Evolutionary conservation across 495 filamentous ascomycete genomes (phyloP), one percentile per base, ranked within the genome.

Genomic region (Penicillium crystallinum): DNA sequence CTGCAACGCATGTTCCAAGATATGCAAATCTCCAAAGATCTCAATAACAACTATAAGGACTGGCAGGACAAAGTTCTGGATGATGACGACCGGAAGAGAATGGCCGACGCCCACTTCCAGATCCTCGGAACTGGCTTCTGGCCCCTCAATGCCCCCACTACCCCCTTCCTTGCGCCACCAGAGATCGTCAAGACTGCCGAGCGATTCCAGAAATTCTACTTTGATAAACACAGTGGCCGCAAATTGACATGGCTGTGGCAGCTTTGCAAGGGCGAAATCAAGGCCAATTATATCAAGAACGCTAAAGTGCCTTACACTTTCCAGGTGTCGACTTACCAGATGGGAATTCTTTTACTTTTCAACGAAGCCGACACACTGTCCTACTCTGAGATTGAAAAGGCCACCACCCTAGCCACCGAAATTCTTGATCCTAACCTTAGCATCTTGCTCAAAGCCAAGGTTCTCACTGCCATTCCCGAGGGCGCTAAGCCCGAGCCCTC

Each of bases 1-100:
- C 77, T 99, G 42, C 93, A 97, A 74, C 91, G 95, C 61, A 99
- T 99, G 93, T 97, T 97, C 81, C 91, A 97, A 66, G 93, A 99
- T 61, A 97, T 99, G 73, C 93, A 97, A 66, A 93, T 95, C 45
- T 97, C 91, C 59, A 95, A 96, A 68, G 95, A 97, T 72, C 83
- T 99, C 46, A 97, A 99, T 69, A 77, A 79, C 31, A 81, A 80
- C 31, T 97, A 92, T 79, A 85, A 86, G 64, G 84, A 84, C 29
- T 89, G 78, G 75, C 74, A 81, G 33, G 73, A 80, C 15, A 80
- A 80, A 54, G 75, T 78, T 7, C 68, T 88, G 2, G 81, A 87
- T 29, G 81, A 81, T 23, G 75, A 81, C 14, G 82, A 85, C 41
- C 70, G 73, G 23, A 82, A 78, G 64, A 79, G 76, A 53, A 65